These are phyloP conservation scores for Lachnellula occidentalis DNA, from an alignment of 2,329 filamentous ascomycete genomes.

Conservation along the genomic window DNA sequence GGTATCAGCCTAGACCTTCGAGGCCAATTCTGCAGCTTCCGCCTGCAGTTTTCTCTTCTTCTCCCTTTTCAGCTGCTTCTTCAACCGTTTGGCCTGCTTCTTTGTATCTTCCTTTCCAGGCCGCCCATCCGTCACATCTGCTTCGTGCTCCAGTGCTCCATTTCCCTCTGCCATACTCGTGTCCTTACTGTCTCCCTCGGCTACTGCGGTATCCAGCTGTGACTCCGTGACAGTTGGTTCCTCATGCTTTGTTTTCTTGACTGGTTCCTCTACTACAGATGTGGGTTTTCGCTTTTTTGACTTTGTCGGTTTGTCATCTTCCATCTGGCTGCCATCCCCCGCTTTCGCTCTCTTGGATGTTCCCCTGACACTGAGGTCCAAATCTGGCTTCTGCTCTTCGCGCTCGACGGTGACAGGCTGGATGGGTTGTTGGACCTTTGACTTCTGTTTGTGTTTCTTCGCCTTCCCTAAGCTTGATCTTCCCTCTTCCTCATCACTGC, in stretches of 20 bases:
- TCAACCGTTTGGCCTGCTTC: conserved; percentile 12
- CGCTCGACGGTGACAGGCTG: not conserved
- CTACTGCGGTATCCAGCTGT: not conserved
- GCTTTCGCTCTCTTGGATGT: not conserved
- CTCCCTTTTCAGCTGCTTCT: conserved; percentile 18
- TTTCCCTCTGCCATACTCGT: not conserved
- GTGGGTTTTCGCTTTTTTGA: not conserved
- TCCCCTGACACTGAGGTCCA: not conserved
- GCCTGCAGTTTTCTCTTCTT: conserved; percentile 16
- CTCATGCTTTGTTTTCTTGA: not conserved
- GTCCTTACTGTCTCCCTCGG: not conserved
- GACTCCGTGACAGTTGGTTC: not conserved
- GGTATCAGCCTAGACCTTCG: too few relatives aligned
- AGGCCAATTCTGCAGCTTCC: conserved; percentile 6
- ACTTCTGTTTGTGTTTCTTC: conserved; percentile 27
- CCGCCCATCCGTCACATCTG: not conserved
- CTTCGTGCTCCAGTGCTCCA: not conserved
- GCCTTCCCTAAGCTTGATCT: conserved; percentile 30
- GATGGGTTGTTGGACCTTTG: not conserved
- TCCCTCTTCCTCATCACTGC: conserved; percentile 33
- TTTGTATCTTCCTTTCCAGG: conserved; percentile 2
- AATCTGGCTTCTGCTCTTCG: not conserved
- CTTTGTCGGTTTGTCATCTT: not conserved
- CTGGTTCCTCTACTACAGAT: not conserved
- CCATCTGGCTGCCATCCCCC: not conserved